Conservation (phyloP, 495 filamentous ascomycete species). For the Aspergillus cristatus region DNA sequence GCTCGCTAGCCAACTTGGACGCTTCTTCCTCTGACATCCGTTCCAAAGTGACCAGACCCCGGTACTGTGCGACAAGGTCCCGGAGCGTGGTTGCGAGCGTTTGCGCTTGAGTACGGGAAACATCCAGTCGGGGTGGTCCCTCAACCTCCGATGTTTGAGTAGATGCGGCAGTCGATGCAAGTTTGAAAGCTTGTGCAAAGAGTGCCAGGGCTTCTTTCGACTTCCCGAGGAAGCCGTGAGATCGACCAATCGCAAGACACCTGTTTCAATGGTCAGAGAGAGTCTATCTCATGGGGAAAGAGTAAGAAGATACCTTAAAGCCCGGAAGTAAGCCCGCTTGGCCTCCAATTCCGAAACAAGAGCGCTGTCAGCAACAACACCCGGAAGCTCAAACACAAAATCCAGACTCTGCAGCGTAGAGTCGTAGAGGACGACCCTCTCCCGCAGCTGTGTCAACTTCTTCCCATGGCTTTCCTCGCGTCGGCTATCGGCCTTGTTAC, state of each 20-base stretch:
- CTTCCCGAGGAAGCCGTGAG: constrained; percentile 64
- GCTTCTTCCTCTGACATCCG: constrained; percentile 36
- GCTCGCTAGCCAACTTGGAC: constrained; percentile 19
- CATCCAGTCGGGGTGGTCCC: constrained; percentile 44
- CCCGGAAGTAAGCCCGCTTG: constrained; percentile 75
- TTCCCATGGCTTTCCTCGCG: constrained; percentile 53
- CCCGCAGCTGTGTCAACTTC: constrained; percentile 71
- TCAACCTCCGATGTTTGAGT: constrained; percentile 20
- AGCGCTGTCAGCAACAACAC: constrained; percentile 74
- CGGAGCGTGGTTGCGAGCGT: constrained; percentile 51
- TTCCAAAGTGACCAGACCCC: constrained; percentile 73
- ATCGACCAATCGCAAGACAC: constrained; percentile 76
- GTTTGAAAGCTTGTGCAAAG: constrained; percentile 55
- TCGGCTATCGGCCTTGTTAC: constrained; percentile 40
- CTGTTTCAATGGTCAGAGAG: constrained; percentile 27
- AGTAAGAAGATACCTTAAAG: constrained; percentile 68
- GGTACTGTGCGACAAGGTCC: constrained; percentile 63
- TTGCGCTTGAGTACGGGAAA: constrained; percentile 47
- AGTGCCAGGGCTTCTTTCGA: constrained; percentile 81
- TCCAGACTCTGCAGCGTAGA: constrained; percentile 83
- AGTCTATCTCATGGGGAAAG: background rate
- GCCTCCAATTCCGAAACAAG: constrained; percentile 69
- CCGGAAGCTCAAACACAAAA: constrained; percentile 79
- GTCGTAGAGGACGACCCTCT: constrained; percentile 88
- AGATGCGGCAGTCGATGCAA: constrained; percentile 32